Evolutionary conservation across 352 stramenopile genomes (phyloP).

Genomic region (Vaucheria bursata): DNA sequence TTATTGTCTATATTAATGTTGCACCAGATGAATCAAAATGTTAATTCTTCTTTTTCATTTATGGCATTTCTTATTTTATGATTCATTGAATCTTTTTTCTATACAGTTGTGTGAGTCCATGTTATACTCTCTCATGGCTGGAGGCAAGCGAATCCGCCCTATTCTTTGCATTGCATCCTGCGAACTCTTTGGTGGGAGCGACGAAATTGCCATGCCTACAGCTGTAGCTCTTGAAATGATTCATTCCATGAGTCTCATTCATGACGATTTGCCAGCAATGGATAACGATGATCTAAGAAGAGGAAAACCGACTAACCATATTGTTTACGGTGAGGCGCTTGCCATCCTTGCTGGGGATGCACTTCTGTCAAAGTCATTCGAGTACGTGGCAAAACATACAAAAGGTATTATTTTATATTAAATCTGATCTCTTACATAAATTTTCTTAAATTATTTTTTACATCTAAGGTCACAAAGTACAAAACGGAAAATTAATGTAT

Average conservation of each 20-base stretch:
- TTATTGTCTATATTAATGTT: neutral
- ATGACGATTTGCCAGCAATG: slow-evolving; percentile 72
- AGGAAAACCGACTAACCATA: slow-evolving; percentile 70
- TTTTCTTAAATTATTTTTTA: too few relatives aligned
- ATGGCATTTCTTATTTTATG: neutral
- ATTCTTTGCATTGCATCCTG: slow-evolving; percentile 64
- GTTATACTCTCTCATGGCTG: slow-evolving; percentile 66
- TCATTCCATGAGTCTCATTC: slow-evolving; percentile 74
- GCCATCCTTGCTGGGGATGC: slow-evolving; percentile 69
- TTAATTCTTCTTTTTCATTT: neutral
- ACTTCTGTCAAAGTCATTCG: slow-evolving; percentile 64
- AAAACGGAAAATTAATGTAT: too few relatives aligned
- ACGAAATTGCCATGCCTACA: slow-evolving; percentile 61
- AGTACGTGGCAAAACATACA: slow-evolving; percentile 54
- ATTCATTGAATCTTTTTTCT: neutral
- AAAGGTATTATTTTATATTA: too few relatives aligned
- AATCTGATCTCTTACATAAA: too few relatives aligned
- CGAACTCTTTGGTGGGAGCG: slow-evolving; percentile 64
- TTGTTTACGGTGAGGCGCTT: slow-evolving; percentile 70
- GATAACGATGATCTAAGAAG: slow-evolving; percentile 68
- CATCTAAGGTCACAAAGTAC: too few relatives aligned
- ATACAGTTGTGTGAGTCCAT: slow-evolving; percentile 46
- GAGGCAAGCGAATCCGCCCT: slow-evolving; percentile 66
- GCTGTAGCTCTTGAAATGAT: slow-evolving; percentile 73
- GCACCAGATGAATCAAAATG: neutral